A percentile compares a stretch with the other conserved stretches of the same genome.
These are phyloP conservation scores for Entoloma clypeatum DNA, from an alignment of 1,284 basidiomycete species.

Conservation along the genomic window DNA sequence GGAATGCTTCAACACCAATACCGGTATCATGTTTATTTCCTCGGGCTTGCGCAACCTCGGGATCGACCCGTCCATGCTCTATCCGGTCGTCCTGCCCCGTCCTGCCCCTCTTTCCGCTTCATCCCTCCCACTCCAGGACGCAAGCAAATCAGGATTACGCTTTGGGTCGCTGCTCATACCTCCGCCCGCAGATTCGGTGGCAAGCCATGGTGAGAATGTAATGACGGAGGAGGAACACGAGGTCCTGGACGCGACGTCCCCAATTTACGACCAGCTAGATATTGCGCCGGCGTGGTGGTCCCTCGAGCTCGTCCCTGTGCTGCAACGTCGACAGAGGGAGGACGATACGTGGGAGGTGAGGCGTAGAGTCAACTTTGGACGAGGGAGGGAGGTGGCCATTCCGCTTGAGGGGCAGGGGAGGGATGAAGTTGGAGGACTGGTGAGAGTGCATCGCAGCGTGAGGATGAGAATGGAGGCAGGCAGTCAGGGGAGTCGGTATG, in stretches of 20 bases:
- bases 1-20: constrained; percentile 49
- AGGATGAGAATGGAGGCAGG: constrained; percentile 17
- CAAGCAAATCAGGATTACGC: constrained; percentile 3
- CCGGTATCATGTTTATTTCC: constrained; percentile 41
- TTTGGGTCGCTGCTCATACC: too few species aligned
- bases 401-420: constrained; percentile 14
- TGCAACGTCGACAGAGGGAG: constrained; percentile 29
- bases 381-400: too few species aligned
- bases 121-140: constrained; percentile 15
- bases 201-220: constrained; percentile 13
- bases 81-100: constrained; percentile 13
- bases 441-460: constrained; percentile 18
- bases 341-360: constrained; percentile 31
- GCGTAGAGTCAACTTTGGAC: constrained; percentile 14
- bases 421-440: constrained; percentile 2
- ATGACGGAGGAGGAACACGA: constrained; percentile 40
- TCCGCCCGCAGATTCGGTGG: too few species aligned
- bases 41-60: constrained; percentile 37
- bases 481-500: constrained; percentile 11
- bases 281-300: constrained; percentile 40
- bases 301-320: constrained; percentile 37
- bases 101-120: constrained; percentile 14
- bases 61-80: constrained; percentile 17
- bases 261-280: constrained; percentile 43
- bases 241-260: constrained; percentile 37